Base-by-base conservation (phyloP, 1,139 yeast genomes). In the Diutina sp. region DNA sequence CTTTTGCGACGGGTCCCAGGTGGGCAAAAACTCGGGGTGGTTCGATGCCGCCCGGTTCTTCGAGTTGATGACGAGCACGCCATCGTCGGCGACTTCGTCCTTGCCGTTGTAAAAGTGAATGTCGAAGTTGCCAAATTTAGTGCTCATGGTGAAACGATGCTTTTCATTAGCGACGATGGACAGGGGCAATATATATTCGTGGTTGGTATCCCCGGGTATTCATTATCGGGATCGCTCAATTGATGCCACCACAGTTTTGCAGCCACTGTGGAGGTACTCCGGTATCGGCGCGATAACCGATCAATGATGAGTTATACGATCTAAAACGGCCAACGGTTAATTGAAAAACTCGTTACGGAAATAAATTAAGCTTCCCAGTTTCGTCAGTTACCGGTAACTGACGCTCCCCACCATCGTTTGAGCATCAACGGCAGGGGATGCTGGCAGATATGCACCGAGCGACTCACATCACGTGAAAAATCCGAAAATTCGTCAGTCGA, bases 1-100 rank as follows among this genome's bases (percentile, higher is more conserved):
- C 56, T 70, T 72, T 61, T 78, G 76, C 29, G 64, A 65, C 21
- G 73, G 73, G 58, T 73, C 73, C 83, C 83, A 79, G 2, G 82
- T 72, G 46, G 84, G 84, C 56, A 79, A 69, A 66, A 72, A 79
- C 3, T 73, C 75, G 11, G 75, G 74, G 62, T 61, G 63, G 28
- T 66, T 18, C 16, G 44, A n/a, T 2, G 53, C 28, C 18, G 32
- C 64, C 45, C 67, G 60, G 59, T 66, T 66, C 30, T 62, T 61
- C 29, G 66, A 65, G 45, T 68, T 64, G 53, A 74, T 67, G 2
- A 72, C 66, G 54, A 64, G 63, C 51, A 70, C 61, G 6, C 71
- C 74, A 48, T 66, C 65, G 21, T 61, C 61, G 46, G 68, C 67
- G 52, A 61, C 62, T 46, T 65, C 67, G 56, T 69, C 72, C 25